These are phyloP conservation scores for Coprinopsis cinerea DNA, from an alignment of 768 basidiomycete species.

Conservation along the genomic window DNA sequence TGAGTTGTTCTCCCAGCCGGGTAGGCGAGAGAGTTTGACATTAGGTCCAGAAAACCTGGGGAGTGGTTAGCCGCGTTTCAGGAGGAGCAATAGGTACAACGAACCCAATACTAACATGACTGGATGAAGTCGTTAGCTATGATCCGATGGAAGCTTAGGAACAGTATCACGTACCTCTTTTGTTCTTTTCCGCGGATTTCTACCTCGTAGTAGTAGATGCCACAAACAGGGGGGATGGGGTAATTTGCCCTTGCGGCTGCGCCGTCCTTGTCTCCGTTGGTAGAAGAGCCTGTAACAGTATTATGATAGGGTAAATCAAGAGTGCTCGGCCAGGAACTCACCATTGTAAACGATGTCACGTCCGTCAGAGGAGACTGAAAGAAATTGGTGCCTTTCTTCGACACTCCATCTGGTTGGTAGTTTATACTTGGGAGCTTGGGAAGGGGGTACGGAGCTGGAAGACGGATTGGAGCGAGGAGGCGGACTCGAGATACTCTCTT, in stretches of 20 bases:
- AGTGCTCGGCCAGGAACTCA: conserved; percentile 21
- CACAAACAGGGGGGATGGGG: conserved; percentile 79
- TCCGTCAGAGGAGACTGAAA: conserved; percentile 66
- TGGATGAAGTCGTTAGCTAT: conserved; percentile 21
- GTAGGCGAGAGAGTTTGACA: conserved; percentile 67
- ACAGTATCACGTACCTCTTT: conserved; percentile 67
- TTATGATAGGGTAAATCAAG: conserved; percentile 11
- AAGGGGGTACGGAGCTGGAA: conserved; percentile 18
- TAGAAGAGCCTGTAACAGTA: conserved; percentile 36
- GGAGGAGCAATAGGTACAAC: no score
- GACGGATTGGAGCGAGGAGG: conserved; percentile 20
- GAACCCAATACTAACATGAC: conserved; percentile 80
- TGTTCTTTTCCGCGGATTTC: conserved; percentile 74
- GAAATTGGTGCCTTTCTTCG: conserved; percentile 48
- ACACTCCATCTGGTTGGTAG: conserved; percentile 81
- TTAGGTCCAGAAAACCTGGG: conserved; percentile 67
- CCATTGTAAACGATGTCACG: conserved; percentile 70
- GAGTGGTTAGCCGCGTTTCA: no score
- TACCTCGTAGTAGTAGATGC: conserved; percentile 94
- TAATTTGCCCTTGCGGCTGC: conserved; percentile 74
- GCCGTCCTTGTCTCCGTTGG: conserved; percentile 71
- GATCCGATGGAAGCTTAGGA: conserved; percentile 2
- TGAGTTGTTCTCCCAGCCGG: conserved; percentile 80
- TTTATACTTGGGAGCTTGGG: conserved; percentile 36
- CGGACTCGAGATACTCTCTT: conserved; percentile 52